Conservation (phyloP, 805 yeast species). For the Yamadazyma endophytica region DNA sequence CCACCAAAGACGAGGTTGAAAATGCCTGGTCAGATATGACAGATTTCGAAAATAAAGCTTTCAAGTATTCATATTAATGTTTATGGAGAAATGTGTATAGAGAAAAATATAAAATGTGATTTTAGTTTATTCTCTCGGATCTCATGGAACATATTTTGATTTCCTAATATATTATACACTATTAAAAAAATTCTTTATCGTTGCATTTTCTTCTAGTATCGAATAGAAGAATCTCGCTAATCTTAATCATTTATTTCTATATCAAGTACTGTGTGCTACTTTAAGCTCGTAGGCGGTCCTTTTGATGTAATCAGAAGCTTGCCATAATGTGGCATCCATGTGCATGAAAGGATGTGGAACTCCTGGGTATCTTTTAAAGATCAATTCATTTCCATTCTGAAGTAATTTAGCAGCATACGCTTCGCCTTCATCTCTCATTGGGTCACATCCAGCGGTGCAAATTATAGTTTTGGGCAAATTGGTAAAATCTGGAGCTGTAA, state of each 20-base stretch:
- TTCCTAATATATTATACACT: too few species aligned
- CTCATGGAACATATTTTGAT: too few species aligned
- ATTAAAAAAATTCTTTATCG: too few species aligned
- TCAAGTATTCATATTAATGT: constrained; percentile 34
- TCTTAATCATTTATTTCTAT: too few species aligned
- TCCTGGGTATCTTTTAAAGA: constrained; percentile 23
- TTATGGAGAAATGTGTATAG: too few species aligned
- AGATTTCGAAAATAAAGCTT: constrained; percentile 36
- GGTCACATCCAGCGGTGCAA: constrained; percentile 28
- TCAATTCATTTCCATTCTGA: constrained; percentile 20
- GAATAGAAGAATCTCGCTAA: too few species aligned
- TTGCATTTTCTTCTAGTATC: too few species aligned
- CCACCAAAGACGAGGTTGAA: constrained; percentile 9
- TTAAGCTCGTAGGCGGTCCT: constrained; percentile 22
- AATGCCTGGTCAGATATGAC: constrained; percentile 44
- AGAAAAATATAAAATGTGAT: too few species aligned
- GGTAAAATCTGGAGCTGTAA: constrained; percentile 21
- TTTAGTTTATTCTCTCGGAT: too few species aligned
- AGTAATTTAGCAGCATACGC: constrained; percentile 22
- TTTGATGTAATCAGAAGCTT: constrained; percentile 22
- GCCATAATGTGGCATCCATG: constrained; percentile 26
- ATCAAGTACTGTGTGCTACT: constrained; percentile 19
- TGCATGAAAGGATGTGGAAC: constrained; percentile 32
- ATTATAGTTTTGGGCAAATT: constrained; percentile 22
- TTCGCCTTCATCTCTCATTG: constrained; percentile 28